These are phyloP conservation scores for Xylariaceae sp. DNA, from an alignment of 2,329 filamentous ascomycete genomes.

Conservation along the genomic window DNA sequence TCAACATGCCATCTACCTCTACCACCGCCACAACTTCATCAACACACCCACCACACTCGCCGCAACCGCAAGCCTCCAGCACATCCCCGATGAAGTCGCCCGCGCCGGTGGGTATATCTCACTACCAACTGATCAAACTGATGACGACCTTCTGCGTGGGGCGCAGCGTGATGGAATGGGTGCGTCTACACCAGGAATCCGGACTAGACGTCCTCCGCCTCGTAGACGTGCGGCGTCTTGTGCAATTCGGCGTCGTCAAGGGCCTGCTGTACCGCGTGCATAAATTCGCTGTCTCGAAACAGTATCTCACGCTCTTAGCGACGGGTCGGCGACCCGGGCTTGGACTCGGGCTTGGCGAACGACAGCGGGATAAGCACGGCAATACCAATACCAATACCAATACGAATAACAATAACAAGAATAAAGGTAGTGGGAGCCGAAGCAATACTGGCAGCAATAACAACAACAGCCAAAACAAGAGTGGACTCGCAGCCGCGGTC, in stretches of 20 bases:
- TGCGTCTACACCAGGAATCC: slow-evolving; percentile 63
- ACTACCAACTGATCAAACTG: slow-evolving; percentile 68
- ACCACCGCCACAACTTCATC: background rate
- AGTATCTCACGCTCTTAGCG: slow-evolving; percentile 52
- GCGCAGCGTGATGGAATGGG: slow-evolving; percentile 81
- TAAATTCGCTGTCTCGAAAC: slow-evolving; percentile 73
- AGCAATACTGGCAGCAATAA: slow-evolving; percentile 4
- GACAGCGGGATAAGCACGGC: background rate
- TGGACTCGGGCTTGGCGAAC: slow-evolving; percentile 16
- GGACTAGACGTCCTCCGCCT: slow-evolving; percentile 62
- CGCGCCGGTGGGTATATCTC: slow-evolving; percentile 25
- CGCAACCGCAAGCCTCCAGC: slow-evolving; percentile 3
- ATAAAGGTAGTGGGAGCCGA: slow-evolving; percentile 13
- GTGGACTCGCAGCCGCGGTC: slow-evolving; percentile 5
- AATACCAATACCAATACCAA: background rate
- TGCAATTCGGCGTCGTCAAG: slow-evolving; percentile 95
- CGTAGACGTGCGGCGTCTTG: slow-evolving; percentile 83
- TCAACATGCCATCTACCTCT: background rate
- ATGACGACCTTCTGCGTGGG: slow-evolving; percentile 83
- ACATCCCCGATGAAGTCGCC: background rate
- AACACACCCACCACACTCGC: background rate
- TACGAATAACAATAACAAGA: slow-evolving; percentile 8
- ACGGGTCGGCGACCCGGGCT: slow-evolving; percentile 41
- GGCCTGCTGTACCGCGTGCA: slow-evolving; percentile 89
- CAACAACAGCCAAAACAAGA: slow-evolving; percentile 17